Evolutionary conservation across 441 rosid species (phyloP), one percentile per base, ranked within the genome.

Genomic region (Adansonia madagascariensis): DNA sequence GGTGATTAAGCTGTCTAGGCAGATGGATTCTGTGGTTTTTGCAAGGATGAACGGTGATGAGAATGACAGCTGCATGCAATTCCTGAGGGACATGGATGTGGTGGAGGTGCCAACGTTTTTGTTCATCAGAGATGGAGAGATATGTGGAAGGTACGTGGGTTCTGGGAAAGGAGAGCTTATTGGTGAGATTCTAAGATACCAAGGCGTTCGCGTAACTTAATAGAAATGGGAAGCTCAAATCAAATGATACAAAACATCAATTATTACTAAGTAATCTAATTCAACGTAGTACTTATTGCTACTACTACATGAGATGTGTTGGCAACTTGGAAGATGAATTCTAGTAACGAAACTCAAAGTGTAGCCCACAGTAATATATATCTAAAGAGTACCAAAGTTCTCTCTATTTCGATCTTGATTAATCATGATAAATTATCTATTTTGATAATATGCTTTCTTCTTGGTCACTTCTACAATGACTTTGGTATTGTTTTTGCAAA

Each of bases 41-140:
- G 97, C 97, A 2, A 80, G 98, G 71, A 91, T 94, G 97, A 91
- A 92, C 80, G 98, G 97, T 0, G 98, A 94, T 78, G 97, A 94
- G 88, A 94, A 92, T 56, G 97, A 89, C 1, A 92, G 95, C 78
- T 94, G 98, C 80, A 92, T 94, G 97, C 81, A 81, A 84, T 94
- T 88, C 82, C 84, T 94, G 57, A 91, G 70, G 82, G 97, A 92
- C 76, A 92, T 91, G 97, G 80, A 94, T 3, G 97, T 94, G 22
- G 20, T 94, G 0, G 94, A 94, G 76, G 98, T 94, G 0, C 98
- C 96, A 0, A 92, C 97, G 1, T 92, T 92, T 81, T 83, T 92
- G 89, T 94, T 94, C 82, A 92, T 94, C 35, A 85, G 94, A 78
- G 86, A 88, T 12, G 98, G 97, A 0, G 75, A 88, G 78, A 92